Percentiles rank a stretch among this genome's conserved stretches.
Evolutionary conservation across 2,329 filamentous ascomycete species (phyloP).

Genomic region (Penicillium brasilianum): DNA sequence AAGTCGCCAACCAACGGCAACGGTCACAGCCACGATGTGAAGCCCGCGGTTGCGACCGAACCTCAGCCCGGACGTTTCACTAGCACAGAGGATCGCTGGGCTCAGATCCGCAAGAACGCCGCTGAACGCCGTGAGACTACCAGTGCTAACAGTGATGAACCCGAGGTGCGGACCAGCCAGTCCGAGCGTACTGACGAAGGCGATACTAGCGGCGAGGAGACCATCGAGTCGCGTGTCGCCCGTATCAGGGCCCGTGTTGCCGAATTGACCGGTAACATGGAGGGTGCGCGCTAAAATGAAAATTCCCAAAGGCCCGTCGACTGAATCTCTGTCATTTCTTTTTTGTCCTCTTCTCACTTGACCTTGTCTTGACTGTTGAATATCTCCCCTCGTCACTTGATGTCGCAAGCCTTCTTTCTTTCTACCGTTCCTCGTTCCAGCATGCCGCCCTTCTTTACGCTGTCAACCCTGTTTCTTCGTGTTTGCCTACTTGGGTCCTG

Average conservation of each 20-base stretch:
- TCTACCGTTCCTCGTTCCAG: conserved; percentile 13
- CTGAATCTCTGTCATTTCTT: conserved; percentile 4
- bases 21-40: conserved; percentile 19
- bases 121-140: conserved; percentile 69
- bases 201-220: conserved; percentile 96
- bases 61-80: conserved; percentile 5
- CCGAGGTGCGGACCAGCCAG: conserved; percentile 63
- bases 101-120: conserved; percentile 93
- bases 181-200: conserved; percentile 72
- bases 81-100: conserved; percentile 76
- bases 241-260: conserved; percentile 97
- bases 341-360: conserved; percentile 15
- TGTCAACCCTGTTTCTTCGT: conserved; percentile 21
- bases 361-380: background rate
- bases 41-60: conserved; percentile 13
- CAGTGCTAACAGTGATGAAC: conserved; percentile 64
- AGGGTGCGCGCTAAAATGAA: conserved; percentile 52
- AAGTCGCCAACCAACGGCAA: conserved; percentile 28
- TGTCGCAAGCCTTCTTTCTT: conserved; percentile 11
- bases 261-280: conserved; percentile 86
- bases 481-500: conserved; percentile 22
- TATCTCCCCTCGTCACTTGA: conserved; percentile 14
- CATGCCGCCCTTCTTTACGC: conserved; percentile 18
- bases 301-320: background rate
- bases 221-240: conserved; percentile 93